A percentile compares a stretch with the other conserved stretches of the same genome.
Evolutionary conservation across 2,329 filamentous ascomycete genomes (phyloP).

Genomic region (Hortaea werneckii): DNA sequence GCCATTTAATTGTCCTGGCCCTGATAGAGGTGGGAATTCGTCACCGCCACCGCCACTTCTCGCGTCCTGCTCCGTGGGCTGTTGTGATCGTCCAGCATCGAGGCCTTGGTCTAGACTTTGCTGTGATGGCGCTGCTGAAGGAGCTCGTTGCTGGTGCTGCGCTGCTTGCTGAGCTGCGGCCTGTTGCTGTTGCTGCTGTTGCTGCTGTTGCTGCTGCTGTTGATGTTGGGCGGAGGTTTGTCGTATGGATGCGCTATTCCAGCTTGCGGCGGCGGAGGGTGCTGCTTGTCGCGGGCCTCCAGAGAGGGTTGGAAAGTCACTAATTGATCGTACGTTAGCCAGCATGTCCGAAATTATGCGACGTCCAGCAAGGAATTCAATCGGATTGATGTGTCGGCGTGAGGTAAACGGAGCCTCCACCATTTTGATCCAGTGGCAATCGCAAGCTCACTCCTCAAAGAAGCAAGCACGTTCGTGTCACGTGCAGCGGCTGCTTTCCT

Average conservation of each 20-base stretch:
- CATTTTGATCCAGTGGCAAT: too few relatives aligned
- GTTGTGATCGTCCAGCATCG: constrained; percentile 31
- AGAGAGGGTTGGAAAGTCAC: constrained; percentile 54
- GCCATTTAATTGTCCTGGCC: constrained; percentile 32
- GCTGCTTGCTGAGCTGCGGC: constrained; percentile 24
- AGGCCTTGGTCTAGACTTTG: constrained; percentile 44
- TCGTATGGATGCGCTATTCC: constrained; percentile 47
- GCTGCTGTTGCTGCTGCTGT: constrained; percentile 30
- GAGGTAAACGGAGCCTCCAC: too few relatives aligned
- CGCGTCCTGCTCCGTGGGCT: constrained; percentile 31
- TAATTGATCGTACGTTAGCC: constrained; percentile 25
- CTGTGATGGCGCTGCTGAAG: constrained; percentile 33
- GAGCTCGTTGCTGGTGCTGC: constrained; percentile 31
- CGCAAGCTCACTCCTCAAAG: too few relatives aligned
- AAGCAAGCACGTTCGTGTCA: too few relatives aligned
- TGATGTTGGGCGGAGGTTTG: constrained; percentile 28
- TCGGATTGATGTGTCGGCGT: too few relatives aligned
- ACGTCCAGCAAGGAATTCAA: not conserved
- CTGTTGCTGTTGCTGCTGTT: constrained; percentile 26
- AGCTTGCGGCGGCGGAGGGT: constrained; percentile 44
- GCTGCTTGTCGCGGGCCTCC: constrained; percentile 40
- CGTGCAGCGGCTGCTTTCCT: not conserved
- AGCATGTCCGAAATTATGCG: not conserved
- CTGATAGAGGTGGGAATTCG: constrained; percentile 51
- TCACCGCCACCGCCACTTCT: constrained; percentile 44